Base-by-base conservation (phyloP, 306 rosid genomes). In the Quercus mongolica region DNA sequence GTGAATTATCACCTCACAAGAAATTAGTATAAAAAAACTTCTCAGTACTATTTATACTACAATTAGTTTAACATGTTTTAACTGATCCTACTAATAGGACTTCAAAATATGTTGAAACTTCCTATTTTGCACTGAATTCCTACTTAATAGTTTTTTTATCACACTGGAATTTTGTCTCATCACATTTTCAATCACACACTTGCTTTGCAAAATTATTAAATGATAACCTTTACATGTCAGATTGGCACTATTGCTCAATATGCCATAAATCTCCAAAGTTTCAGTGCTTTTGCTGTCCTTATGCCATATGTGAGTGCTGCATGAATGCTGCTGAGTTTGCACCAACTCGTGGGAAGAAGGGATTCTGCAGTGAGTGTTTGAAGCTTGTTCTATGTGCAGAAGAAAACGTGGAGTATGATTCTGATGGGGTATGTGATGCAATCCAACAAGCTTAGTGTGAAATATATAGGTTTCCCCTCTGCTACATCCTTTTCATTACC, bases 241-340 rank as follows among this genome's bases (percentile, higher is more conserved):
- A 77, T 79, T 61, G 85, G 64, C 98, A 92, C 86, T 73, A 5
- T 76, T 92, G 98, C 87, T 55, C 5, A 38, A 4, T 6, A 10
- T 94, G 97, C 82, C 56, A 28, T 0, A 79, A 78, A 35, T 19
- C 74, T 79, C 54, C 94, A 0, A 83, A 59, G 74, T 89, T 84
- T 73, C 56, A 68, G 63, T 94, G 98, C 76, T 49, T 88, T 72
- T 85, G 91, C 74, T 94, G 97, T 78, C 91, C 91, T 72, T 57
- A 69, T 26, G 82, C 94, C 52, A 33, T 87, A 35, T 94, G 97
- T 79, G 67, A 30, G 41, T 74, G 67, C 33, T 89, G 97, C 76
- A 5, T 80, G 56, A 44, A 56, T n/a, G n/a, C 38, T 44, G 83
- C 80, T 1, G 85, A 82, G 56, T 87, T 91, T 78, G 69, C 79